These are phyloP conservation scores for Alternaria postmessia DNA, from an alignment of 2,329 filamentous ascomycete species.

Conservation along the genomic window DNA sequence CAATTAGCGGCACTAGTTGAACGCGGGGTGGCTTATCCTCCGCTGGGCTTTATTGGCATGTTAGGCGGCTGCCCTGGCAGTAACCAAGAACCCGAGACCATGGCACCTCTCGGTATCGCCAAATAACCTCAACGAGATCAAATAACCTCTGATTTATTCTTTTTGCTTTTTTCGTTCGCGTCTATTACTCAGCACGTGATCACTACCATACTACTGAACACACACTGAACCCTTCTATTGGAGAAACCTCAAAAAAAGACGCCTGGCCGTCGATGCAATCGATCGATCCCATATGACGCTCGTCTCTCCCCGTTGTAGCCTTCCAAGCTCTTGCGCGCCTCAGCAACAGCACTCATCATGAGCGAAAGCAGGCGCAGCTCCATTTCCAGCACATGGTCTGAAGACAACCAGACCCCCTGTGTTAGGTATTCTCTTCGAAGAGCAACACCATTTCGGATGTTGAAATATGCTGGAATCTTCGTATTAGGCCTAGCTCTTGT, in stretches of 20 bases:
- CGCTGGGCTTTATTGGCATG: background rate
- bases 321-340: background rate
- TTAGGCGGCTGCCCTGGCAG: background rate
- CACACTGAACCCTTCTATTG: background rate
- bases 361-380: conserved; percentile 5
- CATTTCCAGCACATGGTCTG: background rate
- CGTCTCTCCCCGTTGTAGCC: background rate
- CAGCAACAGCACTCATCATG: background rate
- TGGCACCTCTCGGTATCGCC: background rate
- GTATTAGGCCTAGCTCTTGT: background rate
- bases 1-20: conserved; percentile 3
- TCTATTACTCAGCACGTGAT: background rate
- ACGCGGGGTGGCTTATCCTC: background rate
- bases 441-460: background rate
- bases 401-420: background rate
- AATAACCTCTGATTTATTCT: background rate
- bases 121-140: background rate
- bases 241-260: background rate
- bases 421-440: background rate
- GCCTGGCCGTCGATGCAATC: background rate
- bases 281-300: conserved; percentile 1
- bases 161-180: background rate
- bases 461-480: background rate
- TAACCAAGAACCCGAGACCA: background rate
- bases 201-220: background rate